These are phyloP conservation scores for Croton laevigatus DNA, from an alignment of 441 rosid species.

Conservation along the genomic window DNA sequence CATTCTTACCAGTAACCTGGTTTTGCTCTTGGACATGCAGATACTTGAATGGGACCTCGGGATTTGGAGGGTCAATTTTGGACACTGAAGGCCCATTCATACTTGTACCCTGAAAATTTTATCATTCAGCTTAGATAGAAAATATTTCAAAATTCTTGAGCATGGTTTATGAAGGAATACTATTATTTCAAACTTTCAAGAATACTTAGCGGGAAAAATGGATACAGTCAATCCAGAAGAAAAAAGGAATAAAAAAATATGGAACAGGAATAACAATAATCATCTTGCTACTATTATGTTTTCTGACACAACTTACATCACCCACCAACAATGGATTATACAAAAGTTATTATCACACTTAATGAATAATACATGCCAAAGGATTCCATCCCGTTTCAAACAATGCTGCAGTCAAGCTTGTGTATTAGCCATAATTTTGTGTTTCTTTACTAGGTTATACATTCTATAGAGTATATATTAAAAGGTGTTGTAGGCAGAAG, in stretches of 20 bases:
- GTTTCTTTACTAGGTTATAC: not conserved
- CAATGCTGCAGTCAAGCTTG: not conserved
- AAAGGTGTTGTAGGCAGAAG: not conserved
- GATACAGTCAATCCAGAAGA: not conserved
- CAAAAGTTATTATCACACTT: not conserved
- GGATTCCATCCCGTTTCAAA: slow-evolving; percentile 10
- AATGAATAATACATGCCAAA: not conserved
- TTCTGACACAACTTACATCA: not conserved
- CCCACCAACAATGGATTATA: not conserved
- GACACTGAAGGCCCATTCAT: slow-evolving; percentile 17
- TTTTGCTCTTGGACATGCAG: slow-evolving; percentile 26
- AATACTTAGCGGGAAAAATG: too few species aligned
- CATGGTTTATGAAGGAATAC: slow-evolving; percentile 1
- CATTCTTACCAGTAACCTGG: slow-evolving; percentile 21
- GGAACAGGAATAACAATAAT: not conserved
- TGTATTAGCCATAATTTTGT: not conserved
- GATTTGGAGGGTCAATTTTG: slow-evolving; percentile 23
- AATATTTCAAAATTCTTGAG: slow-evolving; percentile 10
- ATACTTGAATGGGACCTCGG: slow-evolving; percentile 23
- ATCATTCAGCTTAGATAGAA: slow-evolving; percentile 16
- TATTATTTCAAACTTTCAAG: not conserved
- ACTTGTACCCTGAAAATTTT: slow-evolving; percentile 34
- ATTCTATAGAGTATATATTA: not conserved
- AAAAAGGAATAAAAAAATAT: not conserved
- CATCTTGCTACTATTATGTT: not conserved